These are phyloP conservation scores for Crassisporium funariophilum DNA, from an alignment of 768 basidiomycete genomes.

Conservation along the genomic window DNA sequence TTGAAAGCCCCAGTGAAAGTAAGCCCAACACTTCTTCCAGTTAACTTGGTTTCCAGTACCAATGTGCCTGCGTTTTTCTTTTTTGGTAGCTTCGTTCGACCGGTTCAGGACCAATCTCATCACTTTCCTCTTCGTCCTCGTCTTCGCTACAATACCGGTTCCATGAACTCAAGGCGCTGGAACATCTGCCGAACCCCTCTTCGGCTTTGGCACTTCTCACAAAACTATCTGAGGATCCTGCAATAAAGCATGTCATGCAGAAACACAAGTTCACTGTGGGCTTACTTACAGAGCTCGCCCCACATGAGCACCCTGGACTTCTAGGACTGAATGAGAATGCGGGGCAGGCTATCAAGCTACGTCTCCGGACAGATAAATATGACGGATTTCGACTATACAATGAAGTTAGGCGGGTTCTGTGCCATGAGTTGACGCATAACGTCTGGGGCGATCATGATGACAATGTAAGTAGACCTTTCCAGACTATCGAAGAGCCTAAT, in stretches of 20 bases:
- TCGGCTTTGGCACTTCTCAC: constrained; percentile 56
- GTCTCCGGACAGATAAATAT: constrained; percentile 68
- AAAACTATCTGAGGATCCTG: constrained; percentile 68
- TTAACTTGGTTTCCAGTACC: background rate
- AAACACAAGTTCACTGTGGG: constrained; percentile 69
- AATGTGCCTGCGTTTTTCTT: background rate
- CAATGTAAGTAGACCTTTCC: constrained; percentile 48
- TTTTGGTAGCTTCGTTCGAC: constrained; percentile 61
- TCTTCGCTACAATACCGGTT: constrained; percentile 56
- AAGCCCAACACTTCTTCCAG: constrained; percentile 9
- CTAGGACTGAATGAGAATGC: constrained; percentile 68
- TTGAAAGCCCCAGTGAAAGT: constrained; percentile 63
- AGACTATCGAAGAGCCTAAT: background rate
- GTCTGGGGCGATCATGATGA: constrained; percentile 74
- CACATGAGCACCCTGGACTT: constrained; percentile 71
- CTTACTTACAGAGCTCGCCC: constrained; percentile 74
- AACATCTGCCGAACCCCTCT: constrained; percentile 64
- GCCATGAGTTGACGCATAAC: constrained; percentile 80
- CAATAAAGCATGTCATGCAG: constrained; percentile 71
- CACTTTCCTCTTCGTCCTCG: constrained; percentile 25
- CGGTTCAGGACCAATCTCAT: constrained; percentile 30
- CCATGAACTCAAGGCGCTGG: constrained; percentile 61
- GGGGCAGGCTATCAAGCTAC: constrained; percentile 66
- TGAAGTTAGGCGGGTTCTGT: constrained; percentile 67
- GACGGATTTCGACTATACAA: constrained; percentile 72